Evolutionary conservation across 805 yeast species (phyloP).

Genomic region (Cyberlindnera saturnus): DNA sequence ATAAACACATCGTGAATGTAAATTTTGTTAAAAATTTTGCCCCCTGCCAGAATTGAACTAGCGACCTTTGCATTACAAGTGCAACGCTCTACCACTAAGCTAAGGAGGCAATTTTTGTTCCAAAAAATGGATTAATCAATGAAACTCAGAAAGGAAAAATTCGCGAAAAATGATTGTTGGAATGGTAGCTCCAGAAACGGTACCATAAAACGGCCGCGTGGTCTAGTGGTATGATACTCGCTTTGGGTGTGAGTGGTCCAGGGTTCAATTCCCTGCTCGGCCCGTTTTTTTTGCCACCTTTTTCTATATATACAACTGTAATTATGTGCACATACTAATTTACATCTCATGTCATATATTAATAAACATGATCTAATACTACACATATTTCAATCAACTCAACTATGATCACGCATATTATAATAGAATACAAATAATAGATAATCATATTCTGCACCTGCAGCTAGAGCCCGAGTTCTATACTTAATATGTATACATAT

Average conservation of each 20-base stretch:
- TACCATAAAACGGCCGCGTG: slow-evolving; percentile 20
- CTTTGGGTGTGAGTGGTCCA: slow-evolving; percentile 29
- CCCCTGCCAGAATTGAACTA: slow-evolving; percentile 87
- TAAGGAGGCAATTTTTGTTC: slow-evolving; percentile 62
- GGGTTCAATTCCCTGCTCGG: slow-evolving; percentile 29
- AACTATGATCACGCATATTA: too few relatives aligned
- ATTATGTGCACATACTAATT: too few relatives aligned
- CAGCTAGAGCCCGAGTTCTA: too few relatives aligned
- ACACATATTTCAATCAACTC: too few relatives aligned
- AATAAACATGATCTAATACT: background rate
- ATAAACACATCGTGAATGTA: too few relatives aligned
- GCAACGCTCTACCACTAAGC: slow-evolving; percentile 99
- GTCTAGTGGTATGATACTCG: slow-evolving; percentile 29
- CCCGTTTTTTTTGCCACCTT: slow-evolving; percentile 14
- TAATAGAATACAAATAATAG: too few relatives aligned
- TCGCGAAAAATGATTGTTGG: background rate
- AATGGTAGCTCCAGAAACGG: background rate
- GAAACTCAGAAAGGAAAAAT: background rate
- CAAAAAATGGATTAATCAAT: background rate
- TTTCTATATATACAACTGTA: too few relatives aligned
- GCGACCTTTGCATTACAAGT: slow-evolving; percentile 99
- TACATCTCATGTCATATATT: too few relatives aligned
- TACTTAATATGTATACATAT: too few relatives aligned
- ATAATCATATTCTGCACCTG: too few relatives aligned
- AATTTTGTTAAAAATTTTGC: slow-evolving; percentile 32